These are phyloP conservation scores for Metschnikowia hibisci DNA, from an alignment of 805 yeast species.

Conservation along the genomic window DNA sequence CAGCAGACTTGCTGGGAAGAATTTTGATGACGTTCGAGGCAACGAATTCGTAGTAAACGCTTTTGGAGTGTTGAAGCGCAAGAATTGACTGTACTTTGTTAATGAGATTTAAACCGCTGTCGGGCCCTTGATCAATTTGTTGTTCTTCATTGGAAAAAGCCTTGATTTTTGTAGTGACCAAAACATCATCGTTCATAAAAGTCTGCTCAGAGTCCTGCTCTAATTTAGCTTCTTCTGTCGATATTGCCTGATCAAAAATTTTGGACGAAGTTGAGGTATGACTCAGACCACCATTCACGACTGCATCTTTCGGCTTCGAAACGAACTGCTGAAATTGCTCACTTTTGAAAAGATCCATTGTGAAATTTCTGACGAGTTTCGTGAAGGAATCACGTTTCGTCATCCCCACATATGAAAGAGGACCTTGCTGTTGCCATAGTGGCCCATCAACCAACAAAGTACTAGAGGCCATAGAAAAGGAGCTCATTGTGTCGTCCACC, in stretches of 20 bases:
- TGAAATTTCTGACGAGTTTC: constrained; percentile 33
- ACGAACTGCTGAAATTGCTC: constrained; percentile 35
- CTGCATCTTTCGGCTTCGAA: constrained; percentile 12
- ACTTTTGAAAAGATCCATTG: constrained; percentile 27
- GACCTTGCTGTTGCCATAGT: constrained; percentile 39
- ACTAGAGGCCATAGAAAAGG: constrained; percentile 32
- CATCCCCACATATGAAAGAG: constrained; percentile 36
- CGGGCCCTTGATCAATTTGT: constrained; percentile 2
- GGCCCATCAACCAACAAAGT: constrained; percentile 37
- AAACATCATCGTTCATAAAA: constrained; percentile 25
- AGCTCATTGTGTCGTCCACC: constrained; percentile 31
- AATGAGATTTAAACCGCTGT: constrained; percentile 8
- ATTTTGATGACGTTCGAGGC: constrained; percentile 26
- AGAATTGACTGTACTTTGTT: constrained; percentile 20
- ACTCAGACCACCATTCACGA: background rate
- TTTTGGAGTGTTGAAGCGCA: constrained; percentile 17
- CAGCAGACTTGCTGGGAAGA: constrained; percentile 27
- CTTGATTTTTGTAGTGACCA: constrained; percentile 27
- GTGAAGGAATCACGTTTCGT: constrained; percentile 40
- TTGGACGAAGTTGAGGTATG: background rate
- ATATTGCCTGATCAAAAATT: background rate
- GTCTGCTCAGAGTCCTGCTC: constrained; percentile 14
- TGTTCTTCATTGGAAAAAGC: constrained; percentile 1
- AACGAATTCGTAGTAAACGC: constrained; percentile 26
- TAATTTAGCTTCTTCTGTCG: background rate